Conservation (phyloP, 2,329 filamentous ascomycete species). For the Bisporella sp. region DNA sequence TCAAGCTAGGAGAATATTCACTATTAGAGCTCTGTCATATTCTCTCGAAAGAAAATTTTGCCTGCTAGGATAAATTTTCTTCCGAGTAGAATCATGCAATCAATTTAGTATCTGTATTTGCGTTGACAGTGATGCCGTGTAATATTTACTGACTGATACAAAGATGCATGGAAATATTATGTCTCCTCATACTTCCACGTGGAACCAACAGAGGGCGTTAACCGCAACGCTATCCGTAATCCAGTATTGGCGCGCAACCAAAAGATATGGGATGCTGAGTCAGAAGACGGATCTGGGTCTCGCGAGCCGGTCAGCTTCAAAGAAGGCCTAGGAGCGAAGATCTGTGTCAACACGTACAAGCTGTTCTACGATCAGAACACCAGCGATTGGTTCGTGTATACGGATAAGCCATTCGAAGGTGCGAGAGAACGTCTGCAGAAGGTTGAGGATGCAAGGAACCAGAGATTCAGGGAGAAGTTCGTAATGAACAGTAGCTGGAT, state of each 20-base stretch:
- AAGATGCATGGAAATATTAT: slow-evolving; percentile 89
- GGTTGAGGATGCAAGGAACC: slow-evolving; percentile 28
- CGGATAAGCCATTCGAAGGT: slow-evolving; percentile 22
- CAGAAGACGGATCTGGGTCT: slow-evolving; percentile 57
- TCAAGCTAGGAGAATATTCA: too few relatives aligned
- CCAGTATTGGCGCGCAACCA: slow-evolving; percentile 67
- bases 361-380: slow-evolving; percentile 69
- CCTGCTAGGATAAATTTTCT: too few relatives aligned
- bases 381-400: slow-evolving; percentile 63
- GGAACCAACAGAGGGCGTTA: slow-evolving; percentile 78
- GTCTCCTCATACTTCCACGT: slow-evolving; percentile 85
- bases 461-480: slow-evolving; percentile 44
- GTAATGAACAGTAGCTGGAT: slow-evolving; percentile 45
- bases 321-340: slow-evolving; percentile 64
- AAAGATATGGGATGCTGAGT: slow-evolving; percentile 52
- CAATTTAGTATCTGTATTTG: too few relatives aligned
- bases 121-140: too few relatives aligned
- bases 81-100: too few relatives aligned
- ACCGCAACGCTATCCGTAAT: slow-evolving; percentile 57
- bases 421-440: slow-evolving; percentile 28
- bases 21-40: too few relatives aligned
- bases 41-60: too few relatives aligned
- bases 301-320: slow-evolving; percentile 49
- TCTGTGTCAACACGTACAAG: slow-evolving; percentile 72
- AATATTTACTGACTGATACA: slow-evolving; percentile 23